Evolutionary conservation across 768 basidiomycete genomes (phyloP).

Genomic region (Termitomyces sp.): DNA sequence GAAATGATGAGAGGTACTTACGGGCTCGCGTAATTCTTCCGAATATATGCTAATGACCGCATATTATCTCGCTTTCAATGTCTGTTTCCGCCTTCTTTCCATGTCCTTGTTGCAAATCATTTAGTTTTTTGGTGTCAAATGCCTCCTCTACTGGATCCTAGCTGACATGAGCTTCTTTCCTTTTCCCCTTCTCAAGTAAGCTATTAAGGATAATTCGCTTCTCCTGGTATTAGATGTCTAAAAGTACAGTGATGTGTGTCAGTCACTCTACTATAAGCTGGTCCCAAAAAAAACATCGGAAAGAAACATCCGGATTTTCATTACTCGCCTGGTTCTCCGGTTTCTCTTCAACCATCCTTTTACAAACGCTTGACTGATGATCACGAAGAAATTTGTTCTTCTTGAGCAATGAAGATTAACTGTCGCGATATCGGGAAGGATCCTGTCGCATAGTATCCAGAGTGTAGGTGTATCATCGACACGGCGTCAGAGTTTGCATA

Average conservation of each 20-base stretch:
- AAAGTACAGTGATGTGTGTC: neutral
- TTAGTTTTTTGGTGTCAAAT: neutral
- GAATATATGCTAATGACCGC: neutral
- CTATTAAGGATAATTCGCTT: neutral
- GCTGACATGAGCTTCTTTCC: neutral
- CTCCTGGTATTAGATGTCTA: no score
- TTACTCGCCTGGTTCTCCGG: neutral
- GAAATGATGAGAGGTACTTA: neutral
- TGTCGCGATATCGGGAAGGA: neutral
- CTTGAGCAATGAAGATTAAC: neutral
- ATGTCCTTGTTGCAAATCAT: neutral
- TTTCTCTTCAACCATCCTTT: neutral
- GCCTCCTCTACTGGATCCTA: neutral
- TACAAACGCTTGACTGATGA: neutral
- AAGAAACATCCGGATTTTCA: neutral
- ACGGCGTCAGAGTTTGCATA: conserved; percentile 2
- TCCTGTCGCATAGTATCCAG: neutral
- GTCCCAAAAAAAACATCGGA: no score
- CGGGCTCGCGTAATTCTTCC: neutral
- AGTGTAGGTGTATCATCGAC: neutral
- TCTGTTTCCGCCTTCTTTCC: neutral
- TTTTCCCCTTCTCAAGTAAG: neutral
- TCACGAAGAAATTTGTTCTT: neutral
- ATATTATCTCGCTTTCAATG: neutral
- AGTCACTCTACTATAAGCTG: neutral